Base-by-base conservation (phyloP, 495 filamentous ascomycete species). In the Beverwykella pulmonaria region DNA sequence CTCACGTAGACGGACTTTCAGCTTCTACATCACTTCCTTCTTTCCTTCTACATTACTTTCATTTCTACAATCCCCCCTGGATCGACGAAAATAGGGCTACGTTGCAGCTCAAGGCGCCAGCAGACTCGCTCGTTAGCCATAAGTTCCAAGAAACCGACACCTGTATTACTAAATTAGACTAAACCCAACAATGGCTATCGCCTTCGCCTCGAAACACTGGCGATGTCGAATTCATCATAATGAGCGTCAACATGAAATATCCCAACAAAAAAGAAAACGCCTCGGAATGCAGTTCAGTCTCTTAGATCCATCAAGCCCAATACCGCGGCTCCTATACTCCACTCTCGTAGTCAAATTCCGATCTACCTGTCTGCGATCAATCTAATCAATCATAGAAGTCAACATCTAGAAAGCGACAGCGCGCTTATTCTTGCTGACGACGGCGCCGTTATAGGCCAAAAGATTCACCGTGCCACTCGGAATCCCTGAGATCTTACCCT, bases 371-470 rank as follows among this genome's bases (percentile, higher is more conserved):
- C 9, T n/a, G 3, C 6, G 3, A 9, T n/a, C 39, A n/a, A 15
- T 10, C 6, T 10, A 12, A 4, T 4, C 4, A 34, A 12, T 5
- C 12, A 4, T 34, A 34, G 30, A 34, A 34, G 30, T 12, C 30
- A 12, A 44, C 39, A n/a, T 44, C 39, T 44, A 44, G 17, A 44
- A 44, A n/a, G 8, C 15, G 17, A 44, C 39, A n/a, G 39, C 39
- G 17, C 39, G 39, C 17, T 44, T 44, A 14, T 14, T 44, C 5
- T 4, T 44, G 39, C 17, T 44, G 6, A 10, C 10, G 41, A 30
- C 30, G 5, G 53, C 53, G 34, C 53, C 63, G 48, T 70, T 70
- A 27, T 53, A 70, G 1, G 68, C 68, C 2, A 70, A 22, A 12
- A 23, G 10, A 41, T 70, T 70, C 5, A 53, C 63, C 7, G 68